Evolutionary conservation across 805 yeast species (phyloP).

Genomic region (Kluyveromyces siamensis): DNA sequence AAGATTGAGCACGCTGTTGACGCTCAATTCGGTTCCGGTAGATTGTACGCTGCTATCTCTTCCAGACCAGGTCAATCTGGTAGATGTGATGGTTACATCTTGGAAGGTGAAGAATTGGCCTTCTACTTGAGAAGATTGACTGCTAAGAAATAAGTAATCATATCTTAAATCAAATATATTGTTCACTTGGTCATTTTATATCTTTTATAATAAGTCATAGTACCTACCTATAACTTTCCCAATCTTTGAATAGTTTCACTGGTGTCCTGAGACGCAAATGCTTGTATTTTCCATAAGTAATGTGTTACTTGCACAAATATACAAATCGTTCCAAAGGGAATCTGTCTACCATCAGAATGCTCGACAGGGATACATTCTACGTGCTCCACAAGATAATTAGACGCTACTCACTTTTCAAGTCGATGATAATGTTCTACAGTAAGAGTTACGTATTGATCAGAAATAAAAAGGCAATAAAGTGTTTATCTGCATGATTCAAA

Average conservation of each 20-base stretch:
- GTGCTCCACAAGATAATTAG: too few species aligned
- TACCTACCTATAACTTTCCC: background rate
- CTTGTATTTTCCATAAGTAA: too few species aligned
- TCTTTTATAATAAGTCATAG: constrained; percentile 4
- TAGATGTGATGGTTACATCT: constrained; percentile 99
- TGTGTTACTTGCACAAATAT: too few species aligned
- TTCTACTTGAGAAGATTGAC: constrained; percentile 99
- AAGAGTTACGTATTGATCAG: background rate
- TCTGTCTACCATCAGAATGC: too few species aligned
- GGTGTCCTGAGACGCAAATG: too few species aligned
- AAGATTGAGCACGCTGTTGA: constrained; percentile 86
- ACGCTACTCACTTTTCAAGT: too few species aligned
- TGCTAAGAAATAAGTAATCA: constrained; percentile 83
- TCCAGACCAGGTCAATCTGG: constrained; percentile 99
- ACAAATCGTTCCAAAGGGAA: too few species aligned
- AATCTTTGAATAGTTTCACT: background rate
- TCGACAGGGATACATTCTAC: too few species aligned
- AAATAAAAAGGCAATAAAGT: constrained; percentile 20
- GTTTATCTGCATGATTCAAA: constrained; percentile 27
- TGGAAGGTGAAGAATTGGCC: constrained; percentile 99
- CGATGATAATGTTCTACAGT: too few species aligned
- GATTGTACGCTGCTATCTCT: constrained; percentile 95
- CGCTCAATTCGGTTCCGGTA: constrained; percentile 97
- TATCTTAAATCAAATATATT: background rate
- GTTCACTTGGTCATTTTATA: constrained; percentile 2